Percentiles rank a stretch among this genome's conserved stretches.
Evolutionary conservation across 306 rosid species (phyloP).

Genomic region (Ziziphus jujuba): DNA sequence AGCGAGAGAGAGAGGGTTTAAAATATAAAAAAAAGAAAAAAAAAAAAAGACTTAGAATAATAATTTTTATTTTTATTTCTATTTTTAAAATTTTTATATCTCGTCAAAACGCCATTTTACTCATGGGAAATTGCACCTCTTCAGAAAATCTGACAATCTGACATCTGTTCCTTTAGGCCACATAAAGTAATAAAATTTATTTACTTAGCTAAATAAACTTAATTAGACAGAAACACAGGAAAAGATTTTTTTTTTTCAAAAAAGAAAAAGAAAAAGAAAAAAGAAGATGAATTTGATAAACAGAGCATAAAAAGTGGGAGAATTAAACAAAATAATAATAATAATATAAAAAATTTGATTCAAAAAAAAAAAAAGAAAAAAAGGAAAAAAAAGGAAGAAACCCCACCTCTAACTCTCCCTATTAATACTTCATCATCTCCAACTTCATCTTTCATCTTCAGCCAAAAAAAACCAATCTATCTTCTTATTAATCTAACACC

Average conservation of each 20-base stretch:
- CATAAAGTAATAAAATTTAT: conserved; percentile 8
- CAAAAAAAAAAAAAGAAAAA: neutral
- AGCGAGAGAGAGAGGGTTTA: too few relatives aligned
- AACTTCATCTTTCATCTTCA: conserved; percentile 13
- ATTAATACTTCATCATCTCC: conserved; percentile 23
- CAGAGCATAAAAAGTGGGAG: neutral
- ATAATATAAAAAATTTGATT: too few relatives aligned
- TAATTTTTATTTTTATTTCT: neutral
- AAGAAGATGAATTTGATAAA: conserved; percentile 9
- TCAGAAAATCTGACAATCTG: conserved; percentile 26
- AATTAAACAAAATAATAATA: neutral
- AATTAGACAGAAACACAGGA: neutral
- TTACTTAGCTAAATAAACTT: neutral
- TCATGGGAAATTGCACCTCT: conserved; percentile 43
- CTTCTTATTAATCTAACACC: conserved; percentile 13
- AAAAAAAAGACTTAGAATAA: neutral
- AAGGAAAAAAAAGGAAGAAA: neutral
- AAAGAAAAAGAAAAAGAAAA: neutral
- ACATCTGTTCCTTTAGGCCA: conserved; percentile 19
- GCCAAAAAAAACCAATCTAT: conserved; percentile 17
- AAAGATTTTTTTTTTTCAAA: neutral
- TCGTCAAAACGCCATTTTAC: conserved; percentile 19
- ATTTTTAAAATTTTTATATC: too few relatives aligned
- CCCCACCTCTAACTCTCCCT: conserved; percentile 7
- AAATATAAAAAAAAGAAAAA: too few relatives aligned